Evolutionary conservation across 2,329 filamentous ascomycete genomes (phyloP), one percentile per base, ranked within the genome.

Genomic region (Cladorrhinum sp.): DNA sequence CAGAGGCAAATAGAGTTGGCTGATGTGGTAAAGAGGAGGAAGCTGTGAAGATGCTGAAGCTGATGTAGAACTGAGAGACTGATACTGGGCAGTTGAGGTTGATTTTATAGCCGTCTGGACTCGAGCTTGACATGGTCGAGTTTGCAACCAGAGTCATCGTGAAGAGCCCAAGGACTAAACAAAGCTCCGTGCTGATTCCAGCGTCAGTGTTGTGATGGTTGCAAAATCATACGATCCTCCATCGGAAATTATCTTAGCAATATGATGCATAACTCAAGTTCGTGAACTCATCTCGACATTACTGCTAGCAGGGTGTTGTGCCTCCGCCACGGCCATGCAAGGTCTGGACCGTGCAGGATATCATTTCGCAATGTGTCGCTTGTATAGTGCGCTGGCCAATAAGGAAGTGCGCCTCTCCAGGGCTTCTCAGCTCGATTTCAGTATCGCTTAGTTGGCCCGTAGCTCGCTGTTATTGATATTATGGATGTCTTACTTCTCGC

Each of bases 61-160:
- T 52, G 22, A 3, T 52, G 29, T 32, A 13, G 29, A 32, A 32
- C 6, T 52, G 50, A 27, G 23, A 52, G 50, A 22, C 50, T 24
- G 50, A 52, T 52, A 52, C 23, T 22, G 7, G 23, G 50, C 18
- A 24, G 18, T 52, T 25, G 50, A 52, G 50, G 18, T 52, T 52
- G 50, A 52, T 16, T 52, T 52, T 52, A 52, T 52, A 52, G 50
- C 22, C 50, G 50, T 52, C 50, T 52, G 50, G 50, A 52, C 50
- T 16, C 10, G 13, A 20, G 7, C 50, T 52, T 52, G 50, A 22
- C 50, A 52, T 52, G 5, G 18, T 52, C 50, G 25, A 52, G 50
- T 16, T 20, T 24, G n/a, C 50, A 52, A 25, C 50, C 20, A 24
- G 4, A 24, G 50, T 4, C 23, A 52, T 52, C 50, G 8, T 52